Percentiles rank a stretch among this genome's conserved stretches.
Conservation (phyloP, 345 rosid species). For the Linum lewisii region DNA sequence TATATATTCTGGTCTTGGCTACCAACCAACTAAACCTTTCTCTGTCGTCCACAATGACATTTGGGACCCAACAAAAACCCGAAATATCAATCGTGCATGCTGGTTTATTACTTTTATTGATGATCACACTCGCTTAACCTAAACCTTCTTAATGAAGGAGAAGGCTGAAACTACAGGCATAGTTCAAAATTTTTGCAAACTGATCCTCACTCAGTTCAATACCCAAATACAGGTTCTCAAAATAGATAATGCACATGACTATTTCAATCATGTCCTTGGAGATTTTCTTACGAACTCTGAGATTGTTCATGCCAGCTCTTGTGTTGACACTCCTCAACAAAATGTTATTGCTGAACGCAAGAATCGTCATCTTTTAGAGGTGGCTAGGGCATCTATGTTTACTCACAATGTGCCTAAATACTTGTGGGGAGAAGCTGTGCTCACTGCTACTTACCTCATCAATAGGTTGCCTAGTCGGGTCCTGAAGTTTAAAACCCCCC, state of each 20-base stretch:
- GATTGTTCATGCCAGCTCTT: neutral
- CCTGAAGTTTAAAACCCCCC: neutral
- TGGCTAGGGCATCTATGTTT: neutral
- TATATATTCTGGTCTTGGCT: neutral
- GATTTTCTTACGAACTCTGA: neutral
- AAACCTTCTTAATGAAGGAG: neutral
- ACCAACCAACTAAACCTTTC: no score
- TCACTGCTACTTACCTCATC: neutral
- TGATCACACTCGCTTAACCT: conserved; percentile 4
- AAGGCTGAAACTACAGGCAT: neutral
- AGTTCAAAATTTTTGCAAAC: neutral
- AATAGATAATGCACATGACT: neutral
- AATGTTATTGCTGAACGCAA: neutral
- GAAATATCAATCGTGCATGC: neutral
- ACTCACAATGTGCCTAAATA: neutral
- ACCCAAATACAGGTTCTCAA: neutral
- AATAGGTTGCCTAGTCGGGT: neutral
- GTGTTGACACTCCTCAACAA: neutral
- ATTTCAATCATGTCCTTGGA: neutral
- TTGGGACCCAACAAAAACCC: neutral
- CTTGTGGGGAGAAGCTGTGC: neutral
- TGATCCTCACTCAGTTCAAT: conserved; percentile 4
- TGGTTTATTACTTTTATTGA: neutral
- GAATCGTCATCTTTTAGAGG: neutral
- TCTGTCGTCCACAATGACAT: no score